Conservation (phyloP, 2,329 filamentous ascomycete species). For the Ophiocordyceps australis region DNA sequence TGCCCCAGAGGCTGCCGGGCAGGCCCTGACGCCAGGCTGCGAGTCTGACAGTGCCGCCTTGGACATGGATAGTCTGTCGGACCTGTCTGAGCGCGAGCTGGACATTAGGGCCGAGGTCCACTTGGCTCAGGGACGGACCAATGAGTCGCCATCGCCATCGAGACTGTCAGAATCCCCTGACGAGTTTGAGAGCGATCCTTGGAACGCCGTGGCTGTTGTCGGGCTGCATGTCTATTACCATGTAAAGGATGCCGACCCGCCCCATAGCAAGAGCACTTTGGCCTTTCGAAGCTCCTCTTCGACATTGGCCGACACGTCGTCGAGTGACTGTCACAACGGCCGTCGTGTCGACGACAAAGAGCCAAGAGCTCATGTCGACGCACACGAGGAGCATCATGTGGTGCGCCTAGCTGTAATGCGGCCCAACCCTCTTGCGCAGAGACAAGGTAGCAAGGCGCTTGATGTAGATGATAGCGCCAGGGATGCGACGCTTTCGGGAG, state of each 20-base stretch:
- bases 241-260: slow-evolving; percentile 18
- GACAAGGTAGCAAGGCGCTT: slow-evolving; percentile 12
- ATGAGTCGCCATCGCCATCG: slow-evolving; percentile 1
- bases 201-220: slow-evolving; percentile 46
- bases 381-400: no score
- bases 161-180: slow-evolving; percentile 22
- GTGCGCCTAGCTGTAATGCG: slow-evolving; percentile 20
- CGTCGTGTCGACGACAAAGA: no score
- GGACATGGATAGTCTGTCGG: slow-evolving; percentile 11
- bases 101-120: slow-evolving; percentile 12
- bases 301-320: no score
- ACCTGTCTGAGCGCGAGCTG: slow-evolving; percentile 20
- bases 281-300: no score
- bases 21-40: slow-evolving; percentile 1
- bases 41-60: slow-evolving; percentile 7
- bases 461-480: slow-evolving; percentile 27
- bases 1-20: background rate
- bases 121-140: slow-evolving; percentile 2
- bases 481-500: slow-evolving; percentile 21
- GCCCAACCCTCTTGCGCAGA: slow-evolving; percentile 14
- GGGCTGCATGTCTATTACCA: slow-evolving; percentile 45
- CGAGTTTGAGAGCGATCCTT: slow-evolving; percentile 36
- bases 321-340: no score
- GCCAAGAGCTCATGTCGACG: no score
- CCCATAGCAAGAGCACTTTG: no score